These are phyloP conservation scores for Cordyceps javanica DNA, from an alignment of 2,329 filamentous ascomycete species.

Conservation along the genomic window DNA sequence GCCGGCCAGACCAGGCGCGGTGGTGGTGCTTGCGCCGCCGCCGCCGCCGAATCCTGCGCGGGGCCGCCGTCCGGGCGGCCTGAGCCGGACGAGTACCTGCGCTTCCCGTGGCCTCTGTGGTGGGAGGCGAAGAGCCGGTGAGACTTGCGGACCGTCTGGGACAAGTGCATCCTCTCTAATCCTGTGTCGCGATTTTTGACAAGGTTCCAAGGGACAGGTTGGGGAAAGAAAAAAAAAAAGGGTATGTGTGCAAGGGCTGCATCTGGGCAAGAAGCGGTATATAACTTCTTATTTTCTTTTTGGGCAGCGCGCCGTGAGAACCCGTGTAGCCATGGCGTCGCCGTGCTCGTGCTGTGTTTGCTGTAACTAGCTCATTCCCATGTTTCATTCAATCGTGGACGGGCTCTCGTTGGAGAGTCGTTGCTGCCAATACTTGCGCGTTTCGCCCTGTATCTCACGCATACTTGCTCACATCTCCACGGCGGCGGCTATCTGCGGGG, in stretches of 20 bases:
- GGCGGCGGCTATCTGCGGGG: slow-evolving; percentile 2
- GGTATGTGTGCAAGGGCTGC: neutral
- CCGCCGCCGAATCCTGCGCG: no score
- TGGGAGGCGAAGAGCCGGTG: neutral
- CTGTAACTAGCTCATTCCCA: neutral
- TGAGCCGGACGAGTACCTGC: neutral
- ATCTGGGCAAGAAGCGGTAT: neutral
- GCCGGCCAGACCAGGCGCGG: slow-evolving; percentile 12
- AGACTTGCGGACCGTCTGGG: neutral
- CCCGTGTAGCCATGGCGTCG: neutral
- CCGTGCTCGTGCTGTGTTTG: neutral
- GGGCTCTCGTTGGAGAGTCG: neutral
- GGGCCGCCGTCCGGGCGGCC: neutral
- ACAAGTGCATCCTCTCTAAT: neutral
- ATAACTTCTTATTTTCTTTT: no score
- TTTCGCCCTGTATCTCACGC: slow-evolving; percentile 4
- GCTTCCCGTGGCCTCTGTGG: neutral
- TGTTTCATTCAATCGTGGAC: neutral
- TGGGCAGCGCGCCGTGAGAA: neutral
- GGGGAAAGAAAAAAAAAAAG: neutral
- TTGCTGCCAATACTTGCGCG: slow-evolving; percentile 2
- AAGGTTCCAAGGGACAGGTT: neutral
- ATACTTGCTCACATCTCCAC: slow-evolving; percentile 7
- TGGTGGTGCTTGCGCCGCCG: no score
- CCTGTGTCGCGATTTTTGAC: no score